These are phyloP conservation scores for Wolfiporia cocos DNA, from an alignment of 1,284 basidiomycete genomes.

Conservation along the genomic window DNA sequence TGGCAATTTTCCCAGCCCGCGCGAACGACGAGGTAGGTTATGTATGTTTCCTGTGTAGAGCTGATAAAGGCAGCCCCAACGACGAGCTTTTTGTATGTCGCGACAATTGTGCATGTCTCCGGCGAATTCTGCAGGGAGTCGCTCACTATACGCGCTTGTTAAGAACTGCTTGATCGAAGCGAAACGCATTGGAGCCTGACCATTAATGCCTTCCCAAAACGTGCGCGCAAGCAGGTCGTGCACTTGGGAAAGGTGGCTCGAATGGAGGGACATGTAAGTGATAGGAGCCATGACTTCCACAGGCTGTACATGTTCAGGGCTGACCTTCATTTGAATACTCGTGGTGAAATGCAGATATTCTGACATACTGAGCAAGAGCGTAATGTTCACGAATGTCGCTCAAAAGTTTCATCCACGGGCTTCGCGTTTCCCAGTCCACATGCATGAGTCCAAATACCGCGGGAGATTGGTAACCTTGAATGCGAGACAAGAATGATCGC, in stretches of 20 bases:
- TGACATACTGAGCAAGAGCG: conserved; percentile 49
- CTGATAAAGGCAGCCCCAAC: conserved; percentile 71
- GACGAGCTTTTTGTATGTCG: conserved; percentile 62
- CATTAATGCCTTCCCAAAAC: conserved; percentile 73
- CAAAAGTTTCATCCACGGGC: conserved; percentile 74
- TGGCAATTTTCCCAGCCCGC: conserved; percentile 73
- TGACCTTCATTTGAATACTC: conserved; percentile 20
- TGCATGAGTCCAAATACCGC: conserved; percentile 29
- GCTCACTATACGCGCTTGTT: conserved; percentile 56
- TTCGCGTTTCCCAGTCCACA: conserved; percentile 62
- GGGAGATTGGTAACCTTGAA: conserved; percentile 33
- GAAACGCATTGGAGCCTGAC: no score
- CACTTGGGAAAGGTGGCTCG: conserved; percentile 58
- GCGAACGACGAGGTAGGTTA: conserved; percentile 70
- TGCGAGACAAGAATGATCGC: conserved; percentile 55
- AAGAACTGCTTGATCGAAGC: no score
- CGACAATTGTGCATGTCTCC: conserved; percentile 66
- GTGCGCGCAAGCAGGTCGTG: conserved; percentile 58
- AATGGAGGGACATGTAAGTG: conserved; percentile 53
- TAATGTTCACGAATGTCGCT: conserved; percentile 61
- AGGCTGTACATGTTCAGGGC: conserved; percentile 45
- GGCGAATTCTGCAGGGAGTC: conserved; percentile 63
- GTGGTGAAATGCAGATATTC: no score
- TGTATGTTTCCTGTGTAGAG: conserved; percentile 74
- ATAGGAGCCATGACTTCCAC: conserved; percentile 44